Percentiles rank a stretch among this genome's conserved stretches.
Evolutionary conservation across 208 protist species (phyloP).

Genomic region (Strigomonas culicis): DNA sequence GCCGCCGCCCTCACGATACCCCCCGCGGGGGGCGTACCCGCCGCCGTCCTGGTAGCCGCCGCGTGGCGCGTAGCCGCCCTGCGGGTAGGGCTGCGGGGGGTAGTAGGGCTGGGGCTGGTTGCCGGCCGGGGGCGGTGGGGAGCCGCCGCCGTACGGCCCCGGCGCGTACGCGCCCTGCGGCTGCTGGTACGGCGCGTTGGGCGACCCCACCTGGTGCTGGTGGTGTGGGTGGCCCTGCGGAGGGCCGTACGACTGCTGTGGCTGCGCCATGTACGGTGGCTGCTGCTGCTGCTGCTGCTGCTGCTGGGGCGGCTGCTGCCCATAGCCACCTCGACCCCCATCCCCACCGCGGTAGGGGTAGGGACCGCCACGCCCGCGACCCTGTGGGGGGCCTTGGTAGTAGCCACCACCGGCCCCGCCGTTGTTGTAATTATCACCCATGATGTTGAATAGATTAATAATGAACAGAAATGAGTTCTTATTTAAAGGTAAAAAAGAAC

Average conservation of each 20-base stretch:
- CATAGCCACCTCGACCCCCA: background rate
- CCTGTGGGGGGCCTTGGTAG: conserved; percentile 3
- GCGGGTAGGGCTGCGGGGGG: background rate
- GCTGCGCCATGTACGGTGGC: conserved; percentile 6
- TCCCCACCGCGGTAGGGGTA: background rate
- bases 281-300: conserved; percentile 7
- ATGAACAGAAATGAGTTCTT: background rate
- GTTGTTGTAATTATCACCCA: background rate
- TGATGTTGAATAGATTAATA: background rate
- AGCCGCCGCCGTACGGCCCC: background rate
- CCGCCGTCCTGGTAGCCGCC: background rate
- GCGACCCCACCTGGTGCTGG: background rate
- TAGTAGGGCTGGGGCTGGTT: background rate
- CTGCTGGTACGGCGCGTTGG: background rate
- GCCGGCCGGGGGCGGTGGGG: background rate
- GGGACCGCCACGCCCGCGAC: background rate
- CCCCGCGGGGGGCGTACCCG: conserved; percentile 21
- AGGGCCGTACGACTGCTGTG: conserved; percentile 5
- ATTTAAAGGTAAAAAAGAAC: background rate
- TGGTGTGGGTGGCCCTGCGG: background rate
- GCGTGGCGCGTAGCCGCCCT: background rate
- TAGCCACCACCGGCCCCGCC: conserved; percentile 14
- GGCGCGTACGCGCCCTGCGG: background rate
- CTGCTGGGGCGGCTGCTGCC: background rate
- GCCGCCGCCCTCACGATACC: conserved; percentile 18